These are phyloP conservation scores for Pisolithus tinctorius DNA, from an alignment of 768 basidiomycete species.

Conservation along the genomic window DNA sequence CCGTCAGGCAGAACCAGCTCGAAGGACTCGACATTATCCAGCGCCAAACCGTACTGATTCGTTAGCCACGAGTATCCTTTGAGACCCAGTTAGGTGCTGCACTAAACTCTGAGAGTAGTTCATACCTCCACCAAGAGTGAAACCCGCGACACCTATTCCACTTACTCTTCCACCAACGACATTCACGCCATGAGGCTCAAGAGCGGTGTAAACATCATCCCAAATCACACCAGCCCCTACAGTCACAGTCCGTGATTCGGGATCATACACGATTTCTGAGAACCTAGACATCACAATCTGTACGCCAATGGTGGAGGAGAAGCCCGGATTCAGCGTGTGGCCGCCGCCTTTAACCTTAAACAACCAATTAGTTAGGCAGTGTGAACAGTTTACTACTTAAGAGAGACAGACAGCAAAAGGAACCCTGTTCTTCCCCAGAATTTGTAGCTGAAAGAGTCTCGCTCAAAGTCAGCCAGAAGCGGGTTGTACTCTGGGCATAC, in stretches of 20 bases:
- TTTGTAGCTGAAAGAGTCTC: constrained; percentile 3
- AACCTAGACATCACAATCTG: constrained; percentile 49
- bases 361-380: neutral
- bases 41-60: constrained; percentile 52
- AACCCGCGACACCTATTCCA: constrained; percentile 54
- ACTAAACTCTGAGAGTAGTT: neutral
- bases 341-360: constrained; percentile 52
- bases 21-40: constrained; percentile 48
- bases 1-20: constrained; percentile 55
- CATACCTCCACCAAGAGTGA: constrained; percentile 50
- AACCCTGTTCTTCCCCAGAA: constrained; percentile 37
- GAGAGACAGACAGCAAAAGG: constrained; percentile 16
- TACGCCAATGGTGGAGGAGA: constrained; percentile 51
- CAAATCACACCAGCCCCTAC: constrained; percentile 42
- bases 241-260: constrained; percentile 29
- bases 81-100: neutral
- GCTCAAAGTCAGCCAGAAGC: neutral
- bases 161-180: constrained; percentile 52
- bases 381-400: constrained; percentile 17
- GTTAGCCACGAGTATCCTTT: constrained; percentile 56
- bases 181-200: constrained; percentile 43
- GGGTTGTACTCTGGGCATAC: constrained; percentile 21
- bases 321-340: constrained; percentile 45
- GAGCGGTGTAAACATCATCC: constrained; percentile 56
- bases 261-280: constrained; percentile 36